phyloP scores from a whole-genome alignment of 129 eudicot genomes.

The Glebionis coronaria region DNA sequence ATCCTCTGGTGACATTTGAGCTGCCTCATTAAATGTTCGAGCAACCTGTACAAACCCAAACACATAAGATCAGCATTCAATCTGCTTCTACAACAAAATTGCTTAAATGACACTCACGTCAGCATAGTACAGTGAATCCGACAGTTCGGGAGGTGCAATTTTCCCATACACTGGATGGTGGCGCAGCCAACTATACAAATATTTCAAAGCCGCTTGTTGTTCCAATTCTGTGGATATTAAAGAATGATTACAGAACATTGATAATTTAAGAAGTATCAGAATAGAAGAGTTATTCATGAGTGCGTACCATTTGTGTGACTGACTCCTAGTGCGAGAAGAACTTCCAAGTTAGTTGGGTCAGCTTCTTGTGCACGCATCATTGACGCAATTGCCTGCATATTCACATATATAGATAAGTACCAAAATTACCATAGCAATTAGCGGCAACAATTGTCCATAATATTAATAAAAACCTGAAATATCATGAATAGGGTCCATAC shows the following conservation, averaged over 20 bases:
- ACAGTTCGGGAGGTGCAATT: slow-evolving; percentile 57
- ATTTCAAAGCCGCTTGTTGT: slow-evolving; percentile 88
- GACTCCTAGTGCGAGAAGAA: slow-evolving; percentile 97
- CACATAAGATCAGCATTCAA: slow-evolving; percentile 2
- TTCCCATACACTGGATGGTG: slow-evolving; percentile 77
- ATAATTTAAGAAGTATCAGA: neutral
- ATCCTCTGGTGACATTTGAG: slow-evolving; percentile 91
- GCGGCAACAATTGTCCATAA: neutral
- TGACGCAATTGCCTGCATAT: slow-evolving; percentile 79
- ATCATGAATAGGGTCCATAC: too few species aligned
- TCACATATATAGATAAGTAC: neutral
- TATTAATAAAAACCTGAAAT: neutral
- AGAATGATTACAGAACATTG: slow-evolving; percentile 4
- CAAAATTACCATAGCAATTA: neutral
- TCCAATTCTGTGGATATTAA: slow-evolving; percentile 65
- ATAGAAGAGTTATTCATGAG: neutral
- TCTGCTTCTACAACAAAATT: neutral
- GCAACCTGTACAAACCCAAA: slow-evolving; percentile 57
- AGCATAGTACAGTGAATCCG: slow-evolving; percentile 71
- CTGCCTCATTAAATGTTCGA: slow-evolving; percentile 78
- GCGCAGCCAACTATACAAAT: slow-evolving; percentile 83
- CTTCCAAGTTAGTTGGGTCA: slow-evolving; percentile 89
- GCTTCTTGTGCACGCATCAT: slow-evolving; percentile 95
- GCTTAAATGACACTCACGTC: slow-evolving; percentile 51
- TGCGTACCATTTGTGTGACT: slow-evolving; percentile 88